Base-by-base conservation (phyloP, 202 grass and related monocot species). In the Brachypodium distachyon region DNA sequence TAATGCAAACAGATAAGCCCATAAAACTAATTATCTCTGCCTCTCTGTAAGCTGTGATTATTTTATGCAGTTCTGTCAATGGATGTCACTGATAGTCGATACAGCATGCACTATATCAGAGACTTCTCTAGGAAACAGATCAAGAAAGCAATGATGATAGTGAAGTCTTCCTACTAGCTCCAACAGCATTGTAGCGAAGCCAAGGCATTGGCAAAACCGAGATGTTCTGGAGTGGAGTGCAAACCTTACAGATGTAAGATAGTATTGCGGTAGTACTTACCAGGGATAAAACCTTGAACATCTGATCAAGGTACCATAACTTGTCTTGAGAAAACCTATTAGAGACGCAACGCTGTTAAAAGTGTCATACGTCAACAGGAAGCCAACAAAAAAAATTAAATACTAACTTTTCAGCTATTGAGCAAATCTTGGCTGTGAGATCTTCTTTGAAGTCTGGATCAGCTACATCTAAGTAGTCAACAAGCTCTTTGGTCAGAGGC, bases 321-420 rank as follows among this genome's bases (percentile, higher is more conserved):
- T 97, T 97, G 40, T 97, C 95, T 86, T 94, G 95, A 82, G 89
- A 97, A 88, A 97, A 97, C 84, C 95, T 97, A 84, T 58, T 73
- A 58, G 59, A 74, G 27, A 74, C 46, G 21, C 14, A 83, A 60
- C 72, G 55, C 14, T 58, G 50, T 78, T 83, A 83, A 73, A 68
- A 14, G 34, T 10, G 55, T 26, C n/a, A 36, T 36, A 19, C 43
- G 12, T 66, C 36, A n/a, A 43, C 16, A 51, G 25, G 54, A 66
- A 55, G 52, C 18, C 36, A 85, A 75, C 44, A 59, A 36, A 23
- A 72, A 43, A 54, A 19, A 25, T 44, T 27, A 76, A 52, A 40
- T 55, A 76, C 86, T 90, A 80, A 97, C 94, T 94, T 97, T 81
- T 97, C 94, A 70, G 88, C 77, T 77, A 92, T 94, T n/a, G 79